Evolutionary conservation across 1,284 basidiomycete species (phyloP), one percentile per base, ranked within the genome.

Genomic region (Pseudomicrostroma phylloplanum): DNA sequence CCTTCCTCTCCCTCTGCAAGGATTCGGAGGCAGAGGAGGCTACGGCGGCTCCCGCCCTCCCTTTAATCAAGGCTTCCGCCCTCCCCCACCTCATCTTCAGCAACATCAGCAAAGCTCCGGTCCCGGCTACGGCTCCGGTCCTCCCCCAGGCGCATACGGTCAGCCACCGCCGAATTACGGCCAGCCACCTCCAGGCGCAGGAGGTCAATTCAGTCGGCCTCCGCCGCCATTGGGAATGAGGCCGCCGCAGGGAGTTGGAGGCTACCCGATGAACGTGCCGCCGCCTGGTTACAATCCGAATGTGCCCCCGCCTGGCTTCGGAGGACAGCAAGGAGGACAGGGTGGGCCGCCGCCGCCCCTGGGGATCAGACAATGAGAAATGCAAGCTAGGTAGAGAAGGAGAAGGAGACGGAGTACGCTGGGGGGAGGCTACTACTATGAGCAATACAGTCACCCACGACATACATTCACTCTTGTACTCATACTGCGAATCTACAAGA

Each of bases 1-100:
- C 26, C 51, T 53, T 25, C 49, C n/a, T 19, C 53, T 58, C 39
- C 53, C 21, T 23, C 26, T 49, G 39, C 17, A 6, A 60, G 58
- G 59, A 1, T 60, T 60, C 30, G n/a, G 49, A 13, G 54, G n/a
- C 13, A 17, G 19, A 21, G 19, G 19, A 41, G 21, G 23, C 36
- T 40, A 15, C 26, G 55, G 42, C 36, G 60, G 60, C 21, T 8
- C 17, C 23, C 51, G 21, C 25, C 21, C 43, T n/a, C 21, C 43
- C 4, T 48, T 48, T 13, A 21, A 21, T 36, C 30, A 36, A 36
- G 30, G 30, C 30, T 36, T 36, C 9, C 30, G 30, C 9, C 30
- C 30, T 36, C 30, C 30, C 9, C 30, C 30, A 36, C 30, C 30
- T 36, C 30, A 36, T 36, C 30, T 36, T 36, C 30, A 36, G 30